phyloP scores from a whole-genome alignment of 768 basidiomycete species.

The Megacollybia marginata region DNA sequence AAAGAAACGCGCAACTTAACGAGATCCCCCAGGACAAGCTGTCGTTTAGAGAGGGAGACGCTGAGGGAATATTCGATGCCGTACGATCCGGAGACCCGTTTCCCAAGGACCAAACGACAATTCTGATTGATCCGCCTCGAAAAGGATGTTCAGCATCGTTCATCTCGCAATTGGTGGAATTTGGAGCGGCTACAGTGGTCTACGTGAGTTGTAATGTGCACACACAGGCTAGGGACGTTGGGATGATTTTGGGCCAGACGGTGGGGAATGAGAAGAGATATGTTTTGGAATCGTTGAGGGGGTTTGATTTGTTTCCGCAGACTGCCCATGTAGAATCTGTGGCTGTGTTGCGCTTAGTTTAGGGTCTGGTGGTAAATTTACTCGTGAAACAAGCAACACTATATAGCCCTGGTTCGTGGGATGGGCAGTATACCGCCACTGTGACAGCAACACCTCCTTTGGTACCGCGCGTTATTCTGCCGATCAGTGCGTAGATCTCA shows the following conservation, averaged over 20 bases:
- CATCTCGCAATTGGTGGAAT: slow-evolving; percentile 66
- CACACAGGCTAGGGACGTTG: slow-evolving; percentile 85
- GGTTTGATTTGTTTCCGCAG: slow-evolving; percentile 95
- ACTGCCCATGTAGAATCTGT: slow-evolving; percentile 90
- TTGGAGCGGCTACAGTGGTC: slow-evolving; percentile 63
- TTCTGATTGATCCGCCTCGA: slow-evolving; percentile 86
- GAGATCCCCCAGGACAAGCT: slow-evolving; percentile 46
- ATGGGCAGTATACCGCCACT: too few species aligned
- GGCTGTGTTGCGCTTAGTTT: slow-evolving; percentile 51
- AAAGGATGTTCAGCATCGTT: slow-evolving; percentile 88
- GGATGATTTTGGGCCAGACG: slow-evolving; percentile 49
- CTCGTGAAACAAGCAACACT: too few species aligned
- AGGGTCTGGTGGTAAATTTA: not conserved
- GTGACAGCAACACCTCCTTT: too few species aligned
- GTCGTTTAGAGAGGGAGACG: slow-evolving; percentile 74
- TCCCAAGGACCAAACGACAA: slow-evolving; percentile 56
- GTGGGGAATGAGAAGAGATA: slow-evolving; percentile 43
- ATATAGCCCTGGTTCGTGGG: too few species aligned
- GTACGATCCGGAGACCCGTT: slow-evolving; percentile 42
- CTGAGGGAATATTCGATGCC: slow-evolving; percentile 73
- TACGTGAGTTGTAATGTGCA: slow-evolving; percentile 97
- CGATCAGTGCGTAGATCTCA: too few species aligned
- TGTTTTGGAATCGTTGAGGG: slow-evolving; percentile 73
- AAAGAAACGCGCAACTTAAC: slow-evolving; percentile 61
- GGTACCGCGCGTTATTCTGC: too few species aligned